These are phyloP conservation scores for Neonectria neomacrospora DNA, from an alignment of 2,329 filamentous ascomycete species.

Conservation along the genomic window DNA sequence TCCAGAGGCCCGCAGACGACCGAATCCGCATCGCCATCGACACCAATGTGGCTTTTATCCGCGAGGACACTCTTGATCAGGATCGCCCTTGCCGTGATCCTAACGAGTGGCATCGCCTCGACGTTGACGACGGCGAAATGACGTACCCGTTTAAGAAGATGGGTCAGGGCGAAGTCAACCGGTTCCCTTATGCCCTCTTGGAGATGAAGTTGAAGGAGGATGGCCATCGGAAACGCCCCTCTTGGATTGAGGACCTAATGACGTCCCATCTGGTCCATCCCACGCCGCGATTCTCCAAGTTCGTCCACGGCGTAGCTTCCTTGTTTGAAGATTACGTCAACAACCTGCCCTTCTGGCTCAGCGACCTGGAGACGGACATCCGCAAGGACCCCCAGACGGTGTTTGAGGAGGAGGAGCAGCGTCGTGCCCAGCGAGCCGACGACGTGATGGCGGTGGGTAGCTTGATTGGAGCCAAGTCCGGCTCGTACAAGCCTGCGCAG, in stretches of 20 bases:
- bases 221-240: slow-evolving; percentile 73
- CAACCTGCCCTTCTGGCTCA: slow-evolving; percentile 94
- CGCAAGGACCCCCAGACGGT: slow-evolving; percentile 90
- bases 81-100: slow-evolving; percentile 91
- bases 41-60: slow-evolving; percentile 89
- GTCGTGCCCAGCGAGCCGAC: slow-evolving; percentile 81
- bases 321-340: slow-evolving; percentile 98
- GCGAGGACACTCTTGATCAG: slow-evolving; percentile 78
- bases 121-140: slow-evolving; percentile 86
- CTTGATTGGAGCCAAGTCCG: slow-evolving; percentile 73
- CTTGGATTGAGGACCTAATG: slow-evolving; percentile 94
- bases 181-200: slow-evolving; percentile 89
- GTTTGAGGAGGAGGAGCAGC: slow-evolving; percentile 91
- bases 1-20: slow-evolving; percentile 94
- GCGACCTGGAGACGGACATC: slow-evolving; percentile 91
- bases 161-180: slow-evolving; percentile 88
- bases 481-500: slow-evolving; percentile 67
- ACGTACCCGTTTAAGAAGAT: slow-evolving; percentile 88
- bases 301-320: slow-evolving; percentile 90
- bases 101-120: slow-evolving; percentile 87
- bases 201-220: slow-evolving; percentile 89
- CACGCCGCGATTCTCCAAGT: slow-evolving; percentile 93
- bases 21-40: slow-evolving; percentile 93
- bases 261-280: slow-evolving; percentile 91
- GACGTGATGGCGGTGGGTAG: slow-evolving; percentile 92